Conservation (phyloP, 1,284 basidiomycete genomes). For the Rhodotorula sp. region DNA sequence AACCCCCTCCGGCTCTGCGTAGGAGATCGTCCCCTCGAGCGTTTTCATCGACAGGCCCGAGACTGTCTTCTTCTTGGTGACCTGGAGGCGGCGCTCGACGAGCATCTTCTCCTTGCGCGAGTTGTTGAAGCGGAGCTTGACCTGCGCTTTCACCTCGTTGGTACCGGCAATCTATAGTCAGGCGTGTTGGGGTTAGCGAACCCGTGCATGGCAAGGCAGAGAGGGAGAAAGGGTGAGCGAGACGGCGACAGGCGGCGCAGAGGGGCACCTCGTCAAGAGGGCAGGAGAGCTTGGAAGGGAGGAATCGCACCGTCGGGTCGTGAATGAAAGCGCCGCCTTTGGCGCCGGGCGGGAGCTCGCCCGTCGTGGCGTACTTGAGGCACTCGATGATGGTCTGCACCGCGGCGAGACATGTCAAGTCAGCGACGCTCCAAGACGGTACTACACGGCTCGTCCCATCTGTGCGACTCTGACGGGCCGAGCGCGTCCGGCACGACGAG, state of each 20-base stretch:
- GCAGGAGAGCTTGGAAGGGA: no score
- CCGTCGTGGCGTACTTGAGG: conserved; percentile 97
- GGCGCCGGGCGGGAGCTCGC: conserved; percentile 95
- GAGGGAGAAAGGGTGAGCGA: neutral
- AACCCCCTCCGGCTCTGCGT: conserved; percentile 67
- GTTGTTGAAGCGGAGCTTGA: conserved; percentile 88
- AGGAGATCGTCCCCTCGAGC: conserved; percentile 83
- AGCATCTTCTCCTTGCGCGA: conserved; percentile 86
- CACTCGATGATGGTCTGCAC: conserved; percentile 91
- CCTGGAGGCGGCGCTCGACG: conserved; percentile 89
- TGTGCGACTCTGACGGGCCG: neutral
- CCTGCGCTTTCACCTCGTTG: conserved; percentile 98
- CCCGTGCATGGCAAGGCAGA: neutral
- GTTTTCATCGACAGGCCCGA: conserved; percentile 93
- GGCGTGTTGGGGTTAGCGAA: neutral
- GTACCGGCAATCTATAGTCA: conserved; percentile 80
- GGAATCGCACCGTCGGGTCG: conserved; percentile 71
- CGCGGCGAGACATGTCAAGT: neutral
- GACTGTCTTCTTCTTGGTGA: conserved; percentile 78
- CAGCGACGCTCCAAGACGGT: neutral
- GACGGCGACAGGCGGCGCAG: no score
- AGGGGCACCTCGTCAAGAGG: no score
- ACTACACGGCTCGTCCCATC: neutral
- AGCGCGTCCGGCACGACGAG: neutral
- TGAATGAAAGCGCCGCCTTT: conserved; percentile 97